These are phyloP conservation scores for Zalaria sp. DNA, from an alignment of 2,329 filamentous ascomycete genomes.

Conservation along the genomic window DNA sequence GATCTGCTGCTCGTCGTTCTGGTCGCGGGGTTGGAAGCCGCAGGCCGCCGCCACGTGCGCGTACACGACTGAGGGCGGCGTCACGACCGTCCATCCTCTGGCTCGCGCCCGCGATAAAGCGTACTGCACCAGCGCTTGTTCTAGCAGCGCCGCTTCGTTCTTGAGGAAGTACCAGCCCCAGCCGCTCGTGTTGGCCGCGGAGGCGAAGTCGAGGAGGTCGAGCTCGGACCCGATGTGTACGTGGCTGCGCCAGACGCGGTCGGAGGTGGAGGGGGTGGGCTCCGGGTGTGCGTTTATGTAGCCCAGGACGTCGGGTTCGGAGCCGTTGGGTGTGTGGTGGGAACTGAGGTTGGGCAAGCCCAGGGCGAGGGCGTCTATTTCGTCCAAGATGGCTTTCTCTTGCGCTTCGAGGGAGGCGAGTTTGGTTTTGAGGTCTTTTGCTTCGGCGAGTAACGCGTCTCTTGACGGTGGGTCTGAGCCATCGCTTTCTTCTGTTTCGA, in stretches of 20 bases:
- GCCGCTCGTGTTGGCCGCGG: conserved; percentile 66
- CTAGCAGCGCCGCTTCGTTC: conserved; percentile 84
- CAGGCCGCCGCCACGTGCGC: conserved; percentile 80
- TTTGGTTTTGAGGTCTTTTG: conserved; percentile 48
- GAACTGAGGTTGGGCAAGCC: conserved; percentile 80
- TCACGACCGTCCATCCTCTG: conserved; percentile 65
- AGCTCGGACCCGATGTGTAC: conserved; percentile 75
- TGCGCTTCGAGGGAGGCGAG: conserved; percentile 46
- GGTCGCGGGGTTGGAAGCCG: conserved; percentile 86
- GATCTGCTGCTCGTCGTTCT: conserved; percentile 81
- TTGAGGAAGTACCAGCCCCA: conserved; percentile 98
- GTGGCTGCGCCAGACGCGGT: conserved; percentile 54
- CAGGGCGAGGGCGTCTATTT: conserved; percentile 63
- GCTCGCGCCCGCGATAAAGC: conserved; percentile 59
- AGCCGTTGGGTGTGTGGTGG: conserved; percentile 56
- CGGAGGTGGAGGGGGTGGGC: conserved; percentile 16
- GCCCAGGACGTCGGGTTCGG: conserved; percentile 49
- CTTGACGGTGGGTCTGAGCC: conserved; percentile 17
- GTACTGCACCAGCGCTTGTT: conserved; percentile 85
- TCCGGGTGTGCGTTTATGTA: conserved; percentile 64
- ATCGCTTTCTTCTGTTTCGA: conserved; percentile 8
- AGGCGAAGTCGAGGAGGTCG: conserved; percentile 80
- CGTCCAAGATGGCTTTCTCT: conserved; percentile 44
- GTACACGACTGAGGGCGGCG: conserved; percentile 84
- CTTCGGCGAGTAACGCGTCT: conserved; percentile 47